phyloP scores from a whole-genome alignment of 75 land plant species.

The Larix kaempferi region DNA sequence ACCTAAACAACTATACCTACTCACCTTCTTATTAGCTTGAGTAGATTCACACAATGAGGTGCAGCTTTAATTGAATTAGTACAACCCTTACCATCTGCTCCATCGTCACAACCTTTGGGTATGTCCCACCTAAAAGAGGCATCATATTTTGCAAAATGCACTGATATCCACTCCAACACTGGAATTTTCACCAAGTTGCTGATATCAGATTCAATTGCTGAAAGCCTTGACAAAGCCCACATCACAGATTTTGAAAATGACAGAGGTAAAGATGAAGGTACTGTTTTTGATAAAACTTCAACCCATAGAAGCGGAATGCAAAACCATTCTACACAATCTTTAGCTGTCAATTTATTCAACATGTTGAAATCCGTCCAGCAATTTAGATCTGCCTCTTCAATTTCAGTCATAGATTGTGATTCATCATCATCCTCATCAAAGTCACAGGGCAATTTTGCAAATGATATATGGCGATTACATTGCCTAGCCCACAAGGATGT shows the following conservation, averaged over 20 bases:
- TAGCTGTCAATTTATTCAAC: constrained; percentile 44
- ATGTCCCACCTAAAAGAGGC: constrained; percentile 63
- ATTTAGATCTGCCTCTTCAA: constrained; percentile 34
- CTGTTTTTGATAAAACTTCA: constrained; percentile 50
- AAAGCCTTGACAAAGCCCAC: constrained; percentile 72
- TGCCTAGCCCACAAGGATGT: constrained; percentile 29
- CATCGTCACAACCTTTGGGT: constrained; percentile 91
- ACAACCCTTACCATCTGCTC: constrained; percentile 57
- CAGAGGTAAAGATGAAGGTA: constrained; percentile 52
- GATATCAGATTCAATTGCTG: constrained; percentile 42
- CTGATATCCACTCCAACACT: constrained; percentile 44
- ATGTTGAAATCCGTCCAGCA: constrained; percentile 54
- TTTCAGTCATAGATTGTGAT: constrained; percentile 19
- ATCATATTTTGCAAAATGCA: constrained; percentile 32
- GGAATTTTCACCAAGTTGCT: constrained; percentile 24
- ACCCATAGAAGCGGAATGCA: constrained; percentile 90
- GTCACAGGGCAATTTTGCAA: constrained; percentile 5
- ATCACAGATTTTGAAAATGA: constrained; percentile 80
- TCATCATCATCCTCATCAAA: constrained; percentile 27
- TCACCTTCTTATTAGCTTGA: constrained; percentile 69
- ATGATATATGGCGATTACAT: constrained; percentile 4
- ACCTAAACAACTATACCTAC: not conserved
- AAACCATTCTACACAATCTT: constrained; percentile 63
- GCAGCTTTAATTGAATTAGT: constrained; percentile 62
- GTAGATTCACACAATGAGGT: constrained; percentile 35